A percentile compares a stretch with the other conserved stretches of the same genome.
phyloP scores from a whole-genome alignment of 371 early-diverging fungal genomes.

The Circinella umbellata region DNA sequence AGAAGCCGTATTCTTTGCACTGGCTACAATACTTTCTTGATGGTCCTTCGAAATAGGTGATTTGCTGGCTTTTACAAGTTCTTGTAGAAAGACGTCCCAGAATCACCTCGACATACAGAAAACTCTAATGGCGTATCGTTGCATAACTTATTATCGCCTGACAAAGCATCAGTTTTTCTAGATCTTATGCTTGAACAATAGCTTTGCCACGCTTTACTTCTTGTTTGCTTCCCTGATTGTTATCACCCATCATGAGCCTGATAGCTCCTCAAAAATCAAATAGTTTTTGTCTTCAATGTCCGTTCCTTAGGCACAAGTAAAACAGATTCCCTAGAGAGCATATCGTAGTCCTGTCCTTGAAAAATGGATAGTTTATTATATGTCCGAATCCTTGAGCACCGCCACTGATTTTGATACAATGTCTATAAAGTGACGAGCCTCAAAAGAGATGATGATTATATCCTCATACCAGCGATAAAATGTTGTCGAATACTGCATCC shows the following conservation, averaged over 20 bases:
- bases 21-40: conserved; percentile 39
- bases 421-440: conserved; percentile 89
- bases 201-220: conserved; percentile 44
- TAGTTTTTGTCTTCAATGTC: conserved; percentile 89
- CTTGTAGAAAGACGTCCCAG: conserved; percentile 92
- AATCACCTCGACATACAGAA: conserved; percentile 61
- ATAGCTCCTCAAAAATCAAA: conserved; percentile 87
- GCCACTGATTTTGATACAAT: conserved; percentile 72
- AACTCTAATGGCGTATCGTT: neutral
- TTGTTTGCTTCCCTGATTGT: conserved; percentile 27
- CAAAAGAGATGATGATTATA: conserved; percentile 73
- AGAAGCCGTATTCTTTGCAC: neutral
- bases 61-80: conserved; percentile 90
- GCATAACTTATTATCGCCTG: conserved; percentile 1
- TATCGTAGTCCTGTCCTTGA: conserved; percentile 69
- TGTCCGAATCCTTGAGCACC: conserved; percentile 71
- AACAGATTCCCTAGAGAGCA: conserved; percentile 69
- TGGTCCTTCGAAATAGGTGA: conserved; percentile 73
- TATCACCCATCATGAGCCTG: conserved; percentile 38
- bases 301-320: conserved; percentile 84
- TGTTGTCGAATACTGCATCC: conserved; percentile 86
- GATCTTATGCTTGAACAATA: conserved; percentile 48
- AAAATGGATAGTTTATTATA: conserved; percentile 70
- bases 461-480: conserved; percentile 75
- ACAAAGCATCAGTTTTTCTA: conserved; percentile 21